Conservation (phyloP, 768 basidiomycete species). For the Auricularia sp. region DNA sequence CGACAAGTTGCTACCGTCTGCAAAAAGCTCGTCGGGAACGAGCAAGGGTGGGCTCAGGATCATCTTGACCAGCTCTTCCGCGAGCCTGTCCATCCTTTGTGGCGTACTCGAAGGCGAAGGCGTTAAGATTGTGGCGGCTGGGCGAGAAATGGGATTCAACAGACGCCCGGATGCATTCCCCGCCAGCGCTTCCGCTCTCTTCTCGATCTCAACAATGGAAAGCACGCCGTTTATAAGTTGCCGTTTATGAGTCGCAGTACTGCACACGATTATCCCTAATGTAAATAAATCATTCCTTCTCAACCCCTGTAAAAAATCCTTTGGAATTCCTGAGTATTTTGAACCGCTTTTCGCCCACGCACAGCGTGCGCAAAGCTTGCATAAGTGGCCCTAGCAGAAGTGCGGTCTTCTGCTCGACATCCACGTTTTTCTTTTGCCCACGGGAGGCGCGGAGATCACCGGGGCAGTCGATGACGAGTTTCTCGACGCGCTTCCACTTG, state of each 20-base stretch:
- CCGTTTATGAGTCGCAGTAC: too few relatives aligned
- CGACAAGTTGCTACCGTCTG: background rate
- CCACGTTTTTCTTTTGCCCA: background rate
- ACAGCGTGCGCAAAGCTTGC: background rate
- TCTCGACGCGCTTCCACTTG: background rate
- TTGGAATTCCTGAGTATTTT: background rate
- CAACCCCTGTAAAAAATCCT: background rate
- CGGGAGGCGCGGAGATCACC: background rate
- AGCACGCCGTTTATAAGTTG: too few relatives aligned
- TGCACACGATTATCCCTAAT: too few relatives aligned
- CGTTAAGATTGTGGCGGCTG: too few relatives aligned
- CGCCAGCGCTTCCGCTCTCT: too few relatives aligned
- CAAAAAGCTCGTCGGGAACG: background rate
- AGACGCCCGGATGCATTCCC: too few relatives aligned
- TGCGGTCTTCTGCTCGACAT: background rate
- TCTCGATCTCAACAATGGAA: too few relatives aligned
- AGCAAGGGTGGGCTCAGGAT: background rate
- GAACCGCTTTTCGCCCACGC: background rate
- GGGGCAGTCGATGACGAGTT: background rate
- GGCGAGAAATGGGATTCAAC: too few relatives aligned
- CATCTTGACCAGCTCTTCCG: background rate
- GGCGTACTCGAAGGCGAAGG: too few relatives aligned
- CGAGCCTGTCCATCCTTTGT: background rate
- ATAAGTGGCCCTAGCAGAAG: background rate
- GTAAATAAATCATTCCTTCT: background rate